Evolutionary conservation across 108 stramenopile species (phyloP).

Genomic region (Nitzschia putrida): DNA sequence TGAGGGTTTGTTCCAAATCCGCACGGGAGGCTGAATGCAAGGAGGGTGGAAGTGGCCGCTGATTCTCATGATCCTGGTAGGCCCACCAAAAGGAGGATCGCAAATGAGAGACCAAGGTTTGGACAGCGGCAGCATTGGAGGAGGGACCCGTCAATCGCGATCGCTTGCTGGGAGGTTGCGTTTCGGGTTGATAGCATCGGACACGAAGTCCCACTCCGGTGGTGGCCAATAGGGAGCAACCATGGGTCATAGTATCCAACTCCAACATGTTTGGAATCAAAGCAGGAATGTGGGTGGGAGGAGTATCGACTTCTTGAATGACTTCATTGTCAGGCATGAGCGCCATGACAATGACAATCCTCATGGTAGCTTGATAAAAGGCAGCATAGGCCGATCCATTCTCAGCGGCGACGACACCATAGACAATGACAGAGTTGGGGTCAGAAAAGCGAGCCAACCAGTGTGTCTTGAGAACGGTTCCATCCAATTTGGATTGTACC

Average conservation of each 20-base stretch:
- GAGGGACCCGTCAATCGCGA: background rate
- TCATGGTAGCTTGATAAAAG: slow-evolving; percentile 15
- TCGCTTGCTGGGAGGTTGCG: background rate
- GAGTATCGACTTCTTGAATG: slow-evolving; percentile 48
- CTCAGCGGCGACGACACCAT: slow-evolving; percentile 29
- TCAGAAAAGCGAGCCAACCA: slow-evolving; percentile 45
- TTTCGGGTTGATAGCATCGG: slow-evolving; percentile 18
- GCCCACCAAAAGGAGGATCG: slow-evolving; percentile 44
- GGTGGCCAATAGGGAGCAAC: slow-evolving; percentile 32
- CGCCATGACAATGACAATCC: slow-evolving; percentile 35
- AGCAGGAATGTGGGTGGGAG: slow-evolving; percentile 26
- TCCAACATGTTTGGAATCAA: slow-evolving; percentile 37
- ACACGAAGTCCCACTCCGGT: slow-evolving; percentile 34
- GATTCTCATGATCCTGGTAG: slow-evolving; percentile 38
- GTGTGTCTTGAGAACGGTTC: slow-evolving; percentile 22
- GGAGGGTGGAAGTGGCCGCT: slow-evolving; percentile 32
- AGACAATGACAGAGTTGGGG: slow-evolving; percentile 13
- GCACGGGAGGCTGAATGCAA: slow-evolving; percentile 23
- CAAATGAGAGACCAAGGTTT: slow-evolving; percentile 33
- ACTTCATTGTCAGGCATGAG: slow-evolving; percentile 21
- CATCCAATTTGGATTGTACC: slow-evolving; percentile 16
- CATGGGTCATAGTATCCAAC: slow-evolving; percentile 43
- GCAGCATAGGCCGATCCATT: slow-evolving; percentile 38
- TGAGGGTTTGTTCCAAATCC: slow-evolving; percentile 36
- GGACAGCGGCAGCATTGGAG: background rate